Evolutionary conservation across 306 rosid genomes (phyloP).

Genomic region (Sesbania bispinosa): DNA sequence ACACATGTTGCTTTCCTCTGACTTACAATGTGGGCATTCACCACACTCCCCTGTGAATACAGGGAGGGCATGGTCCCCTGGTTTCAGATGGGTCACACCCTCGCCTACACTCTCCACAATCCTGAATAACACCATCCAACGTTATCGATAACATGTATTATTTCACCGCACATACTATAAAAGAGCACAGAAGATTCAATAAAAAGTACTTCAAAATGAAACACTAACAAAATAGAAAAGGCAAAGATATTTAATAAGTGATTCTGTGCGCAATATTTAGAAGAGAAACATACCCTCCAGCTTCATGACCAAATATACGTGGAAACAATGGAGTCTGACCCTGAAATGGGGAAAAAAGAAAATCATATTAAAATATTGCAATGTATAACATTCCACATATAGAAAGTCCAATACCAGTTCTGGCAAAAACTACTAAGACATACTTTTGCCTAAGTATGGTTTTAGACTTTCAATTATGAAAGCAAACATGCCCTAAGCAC

Average conservation of each 20-base stretch:
- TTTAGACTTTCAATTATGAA: too few species aligned
- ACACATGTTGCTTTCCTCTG: slow-evolving; percentile 93
- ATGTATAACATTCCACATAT: background rate
- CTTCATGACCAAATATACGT: slow-evolving; percentile 91
- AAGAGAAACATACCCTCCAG: slow-evolving; percentile 65
- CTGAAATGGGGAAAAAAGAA: slow-evolving; percentile 33
- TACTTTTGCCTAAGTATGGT: too few species aligned
- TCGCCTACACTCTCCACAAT: slow-evolving; percentile 80
- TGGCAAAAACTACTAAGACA: too few species aligned
- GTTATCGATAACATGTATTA: background rate
- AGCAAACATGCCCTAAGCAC: too few species aligned
- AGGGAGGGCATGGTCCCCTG: slow-evolving; percentile 84
- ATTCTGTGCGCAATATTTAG: background rate
- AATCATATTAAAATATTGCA: background rate
- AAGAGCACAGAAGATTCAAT: too few species aligned
- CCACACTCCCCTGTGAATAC: slow-evolving; percentile 88
- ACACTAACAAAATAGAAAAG: background rate
- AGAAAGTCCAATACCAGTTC: too few species aligned
- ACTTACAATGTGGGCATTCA: slow-evolving; percentile 71
- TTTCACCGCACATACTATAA: background rate
- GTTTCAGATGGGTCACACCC: slow-evolving; percentile 70
- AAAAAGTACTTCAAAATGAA: background rate
- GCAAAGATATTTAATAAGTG: background rate
- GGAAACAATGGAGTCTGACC: slow-evolving; percentile 82
- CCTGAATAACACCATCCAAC: slow-evolving; percentile 23